Conservation (phyloP, 2,329 filamentous ascomycete genomes). For the Diaporthe destruens region DNA sequence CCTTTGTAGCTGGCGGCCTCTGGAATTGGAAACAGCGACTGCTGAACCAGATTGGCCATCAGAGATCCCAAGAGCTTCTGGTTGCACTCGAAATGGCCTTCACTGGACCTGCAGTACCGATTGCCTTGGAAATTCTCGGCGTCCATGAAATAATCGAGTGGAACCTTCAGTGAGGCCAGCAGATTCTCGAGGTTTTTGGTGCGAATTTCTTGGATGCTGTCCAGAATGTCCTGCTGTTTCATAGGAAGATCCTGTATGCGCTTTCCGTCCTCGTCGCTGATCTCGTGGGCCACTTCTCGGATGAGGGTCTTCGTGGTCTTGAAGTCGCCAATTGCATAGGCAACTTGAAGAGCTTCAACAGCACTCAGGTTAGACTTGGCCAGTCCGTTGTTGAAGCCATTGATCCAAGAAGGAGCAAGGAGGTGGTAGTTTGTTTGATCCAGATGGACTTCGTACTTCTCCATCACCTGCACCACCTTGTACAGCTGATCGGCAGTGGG, state of each 20-base stretch:
- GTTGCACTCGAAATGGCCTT: constrained; percentile 38
- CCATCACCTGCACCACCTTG: constrained; percentile 29
- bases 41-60: constrained; percentile 35
- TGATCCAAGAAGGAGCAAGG: constrained; percentile 35
- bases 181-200: constrained; percentile 19
- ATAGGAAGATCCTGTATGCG: constrained; percentile 20
- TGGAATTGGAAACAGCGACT: constrained; percentile 38
- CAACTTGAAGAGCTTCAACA: constrained; percentile 25
- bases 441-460: constrained; percentile 38
- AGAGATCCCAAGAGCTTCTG: constrained; percentile 41
- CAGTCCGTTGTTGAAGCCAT: constrained; percentile 25
- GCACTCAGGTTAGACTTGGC: constrained; percentile 10
- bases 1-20: constrained; percentile 25
- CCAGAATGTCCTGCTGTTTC: constrained; percentile 11
- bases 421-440: constrained; percentile 33
- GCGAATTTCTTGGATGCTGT: constrained; percentile 26
- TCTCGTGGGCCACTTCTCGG: constrained; percentile 33
- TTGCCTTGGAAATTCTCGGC: not conserved
- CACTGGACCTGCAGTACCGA: constrained; percentile 38
- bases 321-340: constrained; percentile 39
- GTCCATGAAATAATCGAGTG: constrained; percentile 33
- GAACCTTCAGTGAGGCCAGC: constrained; percentile 19
- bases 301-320: constrained; percentile 34
- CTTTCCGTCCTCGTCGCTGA: constrained; percentile 24
- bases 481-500: constrained; percentile 35